Conservation (phyloP, 176 grass and related monocot species). For the Aegilops tauschii region DNA sequence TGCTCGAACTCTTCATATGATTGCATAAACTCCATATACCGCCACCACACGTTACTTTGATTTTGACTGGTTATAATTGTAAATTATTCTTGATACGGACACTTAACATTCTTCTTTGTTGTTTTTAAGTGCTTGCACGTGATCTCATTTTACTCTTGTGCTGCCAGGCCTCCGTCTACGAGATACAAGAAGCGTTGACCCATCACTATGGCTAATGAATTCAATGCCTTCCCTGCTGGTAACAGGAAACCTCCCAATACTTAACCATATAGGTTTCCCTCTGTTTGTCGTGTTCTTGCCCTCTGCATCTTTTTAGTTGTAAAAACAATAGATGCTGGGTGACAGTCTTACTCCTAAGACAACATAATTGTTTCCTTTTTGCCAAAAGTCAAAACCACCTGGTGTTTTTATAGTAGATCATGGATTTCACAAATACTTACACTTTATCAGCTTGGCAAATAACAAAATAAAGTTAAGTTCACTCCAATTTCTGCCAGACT, state of each 20-base stretch:
- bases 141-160: conserved; percentile 3
- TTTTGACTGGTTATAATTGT: background rate
- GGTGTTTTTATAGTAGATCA: conserved; percentile 12
- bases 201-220: conserved; percentile 93
- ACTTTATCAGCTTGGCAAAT: background rate
- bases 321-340: background rate
- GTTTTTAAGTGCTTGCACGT: background rate
- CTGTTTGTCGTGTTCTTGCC: background rate
- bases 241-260: conserved; percentile 12
- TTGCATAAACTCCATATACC: background rate
- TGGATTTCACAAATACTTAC: conserved; percentile 10
- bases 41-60: background rate
- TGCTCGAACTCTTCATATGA: background rate
- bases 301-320: background rate
- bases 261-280: background rate
- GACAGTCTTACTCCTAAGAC: background rate
- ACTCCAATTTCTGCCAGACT: background rate
- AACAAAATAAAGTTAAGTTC: background rate
- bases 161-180: conserved; percentile 73
- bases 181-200: conserved; percentile 95
- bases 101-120: background rate
- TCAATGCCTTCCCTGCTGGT: conserved; percentile 97
- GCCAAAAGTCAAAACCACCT: background rate
- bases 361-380: background rate
- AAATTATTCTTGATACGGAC: background rate